Evolutionary conservation across 2,329 filamentous ascomycete genomes (phyloP), one percentile per base, ranked within the genome.

Genomic region (Pleoardoris graminearum): DNA sequence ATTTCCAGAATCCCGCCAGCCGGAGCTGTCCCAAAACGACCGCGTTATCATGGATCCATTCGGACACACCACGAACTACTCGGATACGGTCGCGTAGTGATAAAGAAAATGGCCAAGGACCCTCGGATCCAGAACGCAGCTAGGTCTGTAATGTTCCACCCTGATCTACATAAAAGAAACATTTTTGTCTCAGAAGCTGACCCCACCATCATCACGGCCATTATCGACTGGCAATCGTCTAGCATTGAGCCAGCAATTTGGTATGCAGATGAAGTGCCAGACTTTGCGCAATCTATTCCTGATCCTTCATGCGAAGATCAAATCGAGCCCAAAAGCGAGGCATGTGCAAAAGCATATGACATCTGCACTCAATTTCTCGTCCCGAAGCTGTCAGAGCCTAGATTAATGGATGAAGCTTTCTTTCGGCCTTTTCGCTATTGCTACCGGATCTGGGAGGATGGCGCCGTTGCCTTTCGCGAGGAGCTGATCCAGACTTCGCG

Each of bases 181-280:
- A 74, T 78, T 21, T 77, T 76, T 52, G 68, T 78, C 41, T 74
- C 70, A 6, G 63, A 71, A 42, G 65, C 73, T 7, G 64, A 77
- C 46, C 71, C 75, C 12, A 68, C 68, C 22, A 48, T 64, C 17
- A 61, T 78, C 5, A 70, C 73, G 5, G 67, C 63, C 11, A 71
- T 78, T 14, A 75, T 78, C 14, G 75, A 78, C 55, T 78, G 73
- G 75, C 74, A 78, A 58, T 72, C 69, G 1, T 56, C 67, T 36
- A 71, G 68, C 55, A 66, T 77, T 48, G 72, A 77, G 51, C 74
- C 74, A 44, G 67, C 69, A 32, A 77, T 76, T 51, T 71, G 66
- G 61, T 73, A 76, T 56, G 59, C 70, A 51, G 63, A 74, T 53
- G 66, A 70, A 16, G 54, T 66, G 10, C 75, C 75, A 25, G 76